phyloP scores from a whole-genome alignment of 805 yeast species.

The Saccharomycopsis guyanensis region DNA sequence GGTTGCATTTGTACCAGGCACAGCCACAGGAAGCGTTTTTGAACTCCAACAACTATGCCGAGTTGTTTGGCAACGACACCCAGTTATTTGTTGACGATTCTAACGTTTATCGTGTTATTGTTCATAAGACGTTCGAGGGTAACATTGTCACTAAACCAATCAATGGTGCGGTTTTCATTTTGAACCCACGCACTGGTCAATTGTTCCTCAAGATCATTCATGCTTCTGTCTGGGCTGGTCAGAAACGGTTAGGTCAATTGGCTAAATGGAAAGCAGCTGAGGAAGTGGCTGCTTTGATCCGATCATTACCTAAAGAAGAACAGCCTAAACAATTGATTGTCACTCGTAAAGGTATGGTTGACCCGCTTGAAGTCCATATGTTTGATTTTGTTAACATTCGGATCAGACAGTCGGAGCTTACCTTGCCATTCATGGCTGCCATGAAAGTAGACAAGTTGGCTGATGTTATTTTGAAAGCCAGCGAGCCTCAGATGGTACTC shows the following conservation, averaged over 20 bases:
- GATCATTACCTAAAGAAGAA: slow-evolving; percentile 87
- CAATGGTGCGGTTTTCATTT: slow-evolving; percentile 85
- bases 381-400: slow-evolving; percentile 90
- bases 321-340: slow-evolving; percentile 91
- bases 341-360: slow-evolving; percentile 83
- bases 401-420: slow-evolving; percentile 81
- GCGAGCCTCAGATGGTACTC: slow-evolving; percentile 87
- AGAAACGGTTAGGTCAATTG: slow-evolving; percentile 82
- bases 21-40: slow-evolving; percentile 89
- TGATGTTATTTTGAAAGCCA: slow-evolving; percentile 74
- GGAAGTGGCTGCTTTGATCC: slow-evolving; percentile 84
- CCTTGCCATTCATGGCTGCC: slow-evolving; percentile 83
- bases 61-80: slow-evolving; percentile 74
- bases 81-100: slow-evolving; percentile 90
- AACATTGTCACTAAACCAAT: slow-evolving; percentile 86
- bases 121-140: slow-evolving; percentile 88
- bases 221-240: slow-evolving; percentile 95
- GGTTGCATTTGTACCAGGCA: slow-evolving; percentile 85
- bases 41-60: slow-evolving; percentile 84
- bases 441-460: slow-evolving; percentile 73
- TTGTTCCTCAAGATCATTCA: slow-evolving; percentile 83
- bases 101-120: slow-evolving; percentile 87
- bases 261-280: slow-evolving; percentile 99
- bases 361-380: slow-evolving; percentile 95
- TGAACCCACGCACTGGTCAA: slow-evolving; percentile 89